Evolutionary conservation across 352 stramenopile species (phyloP), one percentile per base, ranked within the genome.

Genomic region (Thalassiosira allenii): DNA sequence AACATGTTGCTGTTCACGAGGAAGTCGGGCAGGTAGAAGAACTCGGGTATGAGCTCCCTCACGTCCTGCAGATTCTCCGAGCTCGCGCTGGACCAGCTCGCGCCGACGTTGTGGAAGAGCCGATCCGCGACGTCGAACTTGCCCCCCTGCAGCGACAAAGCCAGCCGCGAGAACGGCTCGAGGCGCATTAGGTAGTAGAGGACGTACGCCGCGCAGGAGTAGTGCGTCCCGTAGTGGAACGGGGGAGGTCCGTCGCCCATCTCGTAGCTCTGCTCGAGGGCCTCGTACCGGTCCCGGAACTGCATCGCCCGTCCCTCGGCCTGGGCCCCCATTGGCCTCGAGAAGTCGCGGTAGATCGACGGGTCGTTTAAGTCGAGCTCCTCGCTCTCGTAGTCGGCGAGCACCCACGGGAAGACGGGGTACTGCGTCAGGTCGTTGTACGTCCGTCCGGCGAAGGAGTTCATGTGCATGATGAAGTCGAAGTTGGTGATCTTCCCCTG

Each of bases 181-280:
- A 99, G 81, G 6, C 98, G 95, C 84, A 99, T 96, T 27, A 99
- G 88, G 82, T 99, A 99, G 86, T 99, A 98, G 2, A 99, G 91
- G 3, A 99, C 97, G 76, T 98, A 97, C 0, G 97, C 98, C 23
- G 93, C 90, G 81, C 92, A 96, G 51, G 89, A 96, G 83, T 99
- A 99, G 83, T 99, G 97, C 1, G 97, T 99, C 43, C 98, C 98
- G 82, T 99, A 99, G 70, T 99, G 91, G 76, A 99, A 99, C 9
- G 97, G 97, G 4, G 97, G 97, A 40, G 91, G 89, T 1, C 91
- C 89, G 62, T 94, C 87, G 25, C 87, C 86, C 34, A 96, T 97
- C 34, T 91, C 87, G 59, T 98, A 96, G 53, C 94, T 98, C 44
- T 95, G 88, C 71, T 94, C 77, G 0, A 94, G 70, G 33, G 86